phyloP scores from a whole-genome alignment of 108 stramenopile genomes.

The Pseudonitzschia multiseries region DNA sequence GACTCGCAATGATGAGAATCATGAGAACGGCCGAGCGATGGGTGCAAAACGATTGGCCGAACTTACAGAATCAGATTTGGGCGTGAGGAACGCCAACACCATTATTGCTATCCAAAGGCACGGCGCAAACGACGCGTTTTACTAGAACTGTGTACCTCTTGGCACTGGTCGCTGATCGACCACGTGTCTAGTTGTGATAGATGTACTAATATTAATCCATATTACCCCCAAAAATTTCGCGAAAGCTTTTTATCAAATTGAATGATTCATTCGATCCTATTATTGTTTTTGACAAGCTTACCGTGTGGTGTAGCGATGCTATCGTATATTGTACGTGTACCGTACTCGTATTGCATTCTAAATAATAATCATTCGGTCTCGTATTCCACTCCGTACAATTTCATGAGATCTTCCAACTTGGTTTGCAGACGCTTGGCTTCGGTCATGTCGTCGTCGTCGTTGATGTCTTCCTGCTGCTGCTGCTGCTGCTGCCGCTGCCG shows the following conservation, averaged over 20 bases:
- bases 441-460: conserved; percentile 38
- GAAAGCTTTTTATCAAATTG: too few species aligned
- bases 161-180: too few species aligned
- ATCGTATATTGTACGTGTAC: too few species aligned
- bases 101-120: too few species aligned
- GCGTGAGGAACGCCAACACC: background rate
- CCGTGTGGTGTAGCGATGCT: too few species aligned
- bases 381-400: conserved; percentile 47
- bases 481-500: background rate
- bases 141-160: too few species aligned
- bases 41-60: background rate
- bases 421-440: conserved; percentile 43
- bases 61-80: background rate
- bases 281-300: background rate
- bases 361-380: conserved; percentile 16
- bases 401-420: conserved; percentile 52
- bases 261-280: too few species aligned
- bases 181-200: too few species aligned
- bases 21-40: conserved; percentile 3
- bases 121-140: too few species aligned
- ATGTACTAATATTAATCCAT: too few species aligned
- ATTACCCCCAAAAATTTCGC: too few species aligned
- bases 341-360: too few species aligned
- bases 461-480: background rate
- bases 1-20: background rate